Evolutionary conservation across 176 grass and related monocot species (phyloP), one percentile per base, ranked within the genome.

Genomic region (Aegilops tauschii): DNA sequence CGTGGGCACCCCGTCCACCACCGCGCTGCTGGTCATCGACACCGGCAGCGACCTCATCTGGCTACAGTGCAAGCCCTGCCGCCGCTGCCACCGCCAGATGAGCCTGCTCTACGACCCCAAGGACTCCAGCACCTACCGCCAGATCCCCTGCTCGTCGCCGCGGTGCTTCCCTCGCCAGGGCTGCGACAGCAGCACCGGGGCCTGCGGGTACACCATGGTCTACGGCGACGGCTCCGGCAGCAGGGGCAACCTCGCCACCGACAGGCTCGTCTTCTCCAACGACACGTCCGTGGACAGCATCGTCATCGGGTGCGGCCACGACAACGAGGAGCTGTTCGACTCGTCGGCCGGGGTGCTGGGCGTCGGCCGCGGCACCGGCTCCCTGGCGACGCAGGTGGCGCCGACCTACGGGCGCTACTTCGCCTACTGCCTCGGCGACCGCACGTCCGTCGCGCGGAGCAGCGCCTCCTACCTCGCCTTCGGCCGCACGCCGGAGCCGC

Each of bases 31-130:
- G 70, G 87, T 95, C 80, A 89, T 98, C 61, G 96, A 98, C 90
- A 98, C 93, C 3, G 93, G 95, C 5, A 98, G 95, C 79, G 91
- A 98, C 89, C 80, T 98, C 36, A 49, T 92, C 31, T 98, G 93
- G 93, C 45, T 98, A 9, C 95, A 98, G 87, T 89, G 89, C 77
- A 79, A 69, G 30, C 95, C 95, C 0, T 98, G 95, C 85, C 89
- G 89, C 71, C 93, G 4, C 61, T 98, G 95, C 93, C 90, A 98
- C 89, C 42, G 16, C 42, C 93, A 98, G 89, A 36, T 73, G 14
- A 89, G 80, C 36, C 89, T 28, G 77, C 62, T 98, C 34, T 95
- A 92, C 83, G 88, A 95, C 42, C 93, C 93, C 20, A 81, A 79
- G 11, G 13, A 40, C 17, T 98, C 95, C 70, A 50, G 16, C 64